Percentiles rank a stretch among this genome's conserved stretches.
These are phyloP conservation scores for Pseudophaeomoniella oleicola DNA, from an alignment of 2,329 filamentous ascomycete genomes.

Conservation along the genomic window DNA sequence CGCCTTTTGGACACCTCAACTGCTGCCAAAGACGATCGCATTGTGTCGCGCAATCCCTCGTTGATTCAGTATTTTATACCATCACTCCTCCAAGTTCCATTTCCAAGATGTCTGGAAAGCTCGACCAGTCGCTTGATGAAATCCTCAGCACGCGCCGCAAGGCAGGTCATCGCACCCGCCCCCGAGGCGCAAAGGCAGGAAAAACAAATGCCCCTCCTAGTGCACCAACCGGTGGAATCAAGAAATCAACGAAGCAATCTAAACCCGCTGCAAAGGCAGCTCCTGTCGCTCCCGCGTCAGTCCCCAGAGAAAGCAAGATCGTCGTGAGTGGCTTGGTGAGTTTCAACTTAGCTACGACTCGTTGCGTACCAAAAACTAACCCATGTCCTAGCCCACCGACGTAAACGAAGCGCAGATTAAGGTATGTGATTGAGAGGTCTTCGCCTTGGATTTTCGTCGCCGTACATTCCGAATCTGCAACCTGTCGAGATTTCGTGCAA, in stretches of 20 bases:
- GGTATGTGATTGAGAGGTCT: constrained; percentile 90
- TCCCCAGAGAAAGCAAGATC: constrained; percentile 76
- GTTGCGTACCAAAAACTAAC: constrained; percentile 32
- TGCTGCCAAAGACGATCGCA: too few species aligned
- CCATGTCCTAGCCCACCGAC: constrained; percentile 66
- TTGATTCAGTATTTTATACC: too few species aligned
- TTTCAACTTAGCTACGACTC: constrained; percentile 8
- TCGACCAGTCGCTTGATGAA: constrained; percentile 94
- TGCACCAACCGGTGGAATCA: constrained; percentile 70
- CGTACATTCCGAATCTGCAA: constrained; percentile 31
- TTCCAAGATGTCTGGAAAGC: constrained; percentile 83
- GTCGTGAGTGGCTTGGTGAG: constrained; percentile 97
- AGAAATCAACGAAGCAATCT: constrained; percentile 48
- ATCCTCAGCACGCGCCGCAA: constrained; percentile 68
- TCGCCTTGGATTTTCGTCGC: constrained; percentile 59
- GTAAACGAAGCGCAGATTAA: constrained; percentile 96
- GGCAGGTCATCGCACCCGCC: constrained; percentile 33
- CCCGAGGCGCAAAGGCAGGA: constrained; percentile 24
- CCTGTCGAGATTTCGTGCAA: constrained; percentile 6
- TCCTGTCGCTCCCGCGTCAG: constrained; percentile 48
- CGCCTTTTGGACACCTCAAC: too few species aligned
- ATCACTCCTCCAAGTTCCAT: too few species aligned
- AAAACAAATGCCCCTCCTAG: constrained; percentile 19
- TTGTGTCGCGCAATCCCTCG: too few species aligned
- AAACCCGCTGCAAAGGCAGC: constrained; percentile 33